A percentile compares a stretch with the other conserved stretches of the same genome.
Conservation (phyloP, 768 basidiomycete genomes). For the Trametes cinnabarina region DNA sequence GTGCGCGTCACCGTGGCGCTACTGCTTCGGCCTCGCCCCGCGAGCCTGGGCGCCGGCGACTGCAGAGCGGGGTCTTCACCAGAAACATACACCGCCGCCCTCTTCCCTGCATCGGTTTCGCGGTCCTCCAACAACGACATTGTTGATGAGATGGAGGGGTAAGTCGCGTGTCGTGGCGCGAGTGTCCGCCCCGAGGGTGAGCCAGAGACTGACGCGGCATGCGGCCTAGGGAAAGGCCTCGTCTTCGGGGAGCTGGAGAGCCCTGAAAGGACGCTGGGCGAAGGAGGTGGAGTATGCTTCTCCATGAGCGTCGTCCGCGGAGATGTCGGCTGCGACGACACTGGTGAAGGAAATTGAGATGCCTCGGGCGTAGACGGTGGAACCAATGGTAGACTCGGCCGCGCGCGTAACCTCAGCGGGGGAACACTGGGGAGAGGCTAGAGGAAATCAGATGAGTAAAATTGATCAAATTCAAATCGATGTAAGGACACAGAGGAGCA, state of each 20-base stretch:
- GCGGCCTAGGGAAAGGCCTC: slow-evolving; percentile 1
- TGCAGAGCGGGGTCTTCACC: not conserved
- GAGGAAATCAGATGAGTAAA: slow-evolving; percentile 5
- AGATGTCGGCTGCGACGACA: slow-evolving; percentile 7
- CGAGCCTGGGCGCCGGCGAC: not conserved
- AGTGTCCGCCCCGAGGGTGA: not conserved
- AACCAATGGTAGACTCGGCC: slow-evolving; percentile 17
- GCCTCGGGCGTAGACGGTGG: slow-evolving; percentile 10
- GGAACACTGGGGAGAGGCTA: slow-evolving; percentile 15
- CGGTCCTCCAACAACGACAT: slow-evolving; percentile 28
- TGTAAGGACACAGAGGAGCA: not conserved
- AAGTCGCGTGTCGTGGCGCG: slow-evolving; percentile 23
- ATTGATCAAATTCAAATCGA: not conserved
- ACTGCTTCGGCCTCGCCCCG: slow-evolving; percentile 14
- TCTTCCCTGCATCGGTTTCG: slow-evolving; percentile 24
- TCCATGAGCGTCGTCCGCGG: not conserved
- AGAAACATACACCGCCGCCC: slow-evolving; percentile 24
- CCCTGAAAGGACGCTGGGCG: slow-evolving; percentile 4
- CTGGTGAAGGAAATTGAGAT: slow-evolving; percentile 5
- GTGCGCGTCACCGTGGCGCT: slow-evolving; percentile 10
- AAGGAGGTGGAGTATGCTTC: slow-evolving; percentile 10
- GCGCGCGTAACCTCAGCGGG: slow-evolving; percentile 5
- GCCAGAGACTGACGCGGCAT: not conserved
- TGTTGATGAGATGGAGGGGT: slow-evolving; percentile 30
- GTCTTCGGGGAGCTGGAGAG: slow-evolving; percentile 6